Base-by-base conservation (phyloP, 192 early-diverging fungal genomes). In the Rhizophagus prolifer region DNA sequence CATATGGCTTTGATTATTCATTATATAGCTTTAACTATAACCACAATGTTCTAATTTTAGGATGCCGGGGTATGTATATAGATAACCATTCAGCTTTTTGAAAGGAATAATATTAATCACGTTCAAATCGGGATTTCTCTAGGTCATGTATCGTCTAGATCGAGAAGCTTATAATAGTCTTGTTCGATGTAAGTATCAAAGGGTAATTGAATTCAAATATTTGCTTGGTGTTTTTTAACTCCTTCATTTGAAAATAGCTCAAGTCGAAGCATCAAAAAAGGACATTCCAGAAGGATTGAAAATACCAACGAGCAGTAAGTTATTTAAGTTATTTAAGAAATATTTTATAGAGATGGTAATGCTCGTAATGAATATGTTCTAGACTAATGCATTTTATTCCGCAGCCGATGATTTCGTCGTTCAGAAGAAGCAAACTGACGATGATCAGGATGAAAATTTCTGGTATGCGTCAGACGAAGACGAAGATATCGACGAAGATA, bases 101-200 rank as follows among this genome's bases (percentile, higher is more conserved):
- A 54, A 54, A 16, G 50, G 4, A 54, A 54, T 54, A 16, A 21
- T 21, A 21, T 21, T 54, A 19, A 19, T 54, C 5, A 54, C 19
- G 16, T 21, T 54, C 21, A 34, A 64, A 25, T 10, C 30, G 68
- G 14, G 28, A 46, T 31, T 19, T 34, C 13, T 68, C 3, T 59
- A 85, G 84, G 82, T 86, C n/a, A 78, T 83, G 54, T 86, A 82
- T 71, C 77, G 85, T 58, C 82, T 80, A 72, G 80, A 86, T 16
- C 69, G 74, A 21, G 81, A 76, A 34, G 26, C 70, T 36, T 86
- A 81, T 65, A 79, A 84, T 68, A 38, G 13, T 12, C 78, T 86
- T 59, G 85, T 86, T 7, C 67, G 72, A 70, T 62, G 85, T 86
- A 78, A 23, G 79, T 76, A 62, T 66, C 68, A 34, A 34, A 31